Base-by-base conservation (phyloP, 176 grass and related monocot genomes). In the Guadua angustifolia region DNA sequence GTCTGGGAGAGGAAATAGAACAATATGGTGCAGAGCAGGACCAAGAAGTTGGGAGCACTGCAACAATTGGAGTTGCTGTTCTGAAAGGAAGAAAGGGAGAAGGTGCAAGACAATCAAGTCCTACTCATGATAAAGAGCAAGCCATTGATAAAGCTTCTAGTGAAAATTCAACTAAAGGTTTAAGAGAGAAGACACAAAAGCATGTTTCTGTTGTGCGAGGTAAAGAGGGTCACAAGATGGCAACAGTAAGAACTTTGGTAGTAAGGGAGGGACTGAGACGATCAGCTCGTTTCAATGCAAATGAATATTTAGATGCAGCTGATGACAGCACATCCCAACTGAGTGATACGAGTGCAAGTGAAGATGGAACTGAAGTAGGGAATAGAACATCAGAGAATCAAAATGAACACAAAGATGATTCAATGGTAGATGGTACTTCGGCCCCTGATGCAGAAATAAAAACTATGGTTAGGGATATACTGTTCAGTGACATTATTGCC, bases 381-480 rank as follows among this genome's bases (percentile, higher is more conserved):
- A 73, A 66, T 72, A 79, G 26, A 79, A 49, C 42, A 50, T 52
- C 67, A 46, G 63, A 32, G 40, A 46, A 74, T 18, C 21, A 14
- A 65, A 73, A 67, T 22, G 38, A 73, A 63, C 59, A 60, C 49
- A 44, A 75, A 89, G 32, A 69, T 51, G 83, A 22, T 78, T 73
- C 65, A 49, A 64, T 16, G 60, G 12, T 69, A 21, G 11, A 35
- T 77, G 70, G 43, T 84, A 90, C 71, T 62, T 52, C 17, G 59
- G 86, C 57, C 36, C 26, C 64, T 79, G 82, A 95, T 86, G 64
- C 58, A 55, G 77, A 91, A 74, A 89, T 93, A 84, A 93, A 81
- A 86, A 53, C 67, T 64, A 83, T 87, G 84, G 88, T 95, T 71
- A 91, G 85, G 77, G 88, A 93, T 79, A 84, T 93, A 71, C 39